Percentiles rank a stretch among this genome's conserved stretches.
Evolutionary conservation across 257 asterid species (phyloP).

Genomic region (Jasminum sambac): DNA sequence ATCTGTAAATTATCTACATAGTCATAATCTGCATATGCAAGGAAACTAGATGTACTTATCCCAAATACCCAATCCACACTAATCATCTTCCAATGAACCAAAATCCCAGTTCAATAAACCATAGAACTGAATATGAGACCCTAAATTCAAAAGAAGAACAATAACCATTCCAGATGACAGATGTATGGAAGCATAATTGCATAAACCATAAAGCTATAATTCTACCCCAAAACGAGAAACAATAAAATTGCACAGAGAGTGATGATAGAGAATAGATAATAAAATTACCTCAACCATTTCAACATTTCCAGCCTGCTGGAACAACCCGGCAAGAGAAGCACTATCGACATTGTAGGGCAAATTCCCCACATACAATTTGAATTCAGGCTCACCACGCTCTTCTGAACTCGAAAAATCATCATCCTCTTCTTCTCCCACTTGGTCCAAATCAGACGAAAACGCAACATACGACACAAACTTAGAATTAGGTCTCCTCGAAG

Average conservation of each 20-base stretch:
- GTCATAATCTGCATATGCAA: too few species aligned
- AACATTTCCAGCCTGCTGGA: conserved; percentile 74
- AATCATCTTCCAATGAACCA: neutral
- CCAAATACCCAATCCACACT: neutral
- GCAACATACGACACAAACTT: conserved; percentile 50
- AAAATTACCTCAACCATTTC: conserved; percentile 88
- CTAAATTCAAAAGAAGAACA: neutral
- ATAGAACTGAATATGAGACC: neutral
- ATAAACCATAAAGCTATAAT: neutral
- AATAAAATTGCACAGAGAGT: neutral
- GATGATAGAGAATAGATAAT: neutral
- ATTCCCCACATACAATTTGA: conserved; percentile 81
- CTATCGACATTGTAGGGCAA: conserved; percentile 82
- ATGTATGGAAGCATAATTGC: neutral
- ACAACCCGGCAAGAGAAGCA: conserved; percentile 73
- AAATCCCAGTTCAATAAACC: neutral
- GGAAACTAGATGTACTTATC: neutral
- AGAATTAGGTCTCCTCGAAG: conserved; percentile 15
- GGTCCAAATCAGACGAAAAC: conserved; percentile 59
- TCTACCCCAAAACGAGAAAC: neutral
- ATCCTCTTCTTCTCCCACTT: conserved; percentile 30
- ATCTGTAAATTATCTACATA: too few species aligned
- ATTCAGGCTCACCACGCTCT: conserved; percentile 51
- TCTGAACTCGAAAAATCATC: conserved; percentile 16
- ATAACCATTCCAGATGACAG: neutral